These are phyloP conservation scores for Zygoascus ofunaensis DNA, from an alignment of 805 yeast genomes.

Conservation along the genomic window DNA sequence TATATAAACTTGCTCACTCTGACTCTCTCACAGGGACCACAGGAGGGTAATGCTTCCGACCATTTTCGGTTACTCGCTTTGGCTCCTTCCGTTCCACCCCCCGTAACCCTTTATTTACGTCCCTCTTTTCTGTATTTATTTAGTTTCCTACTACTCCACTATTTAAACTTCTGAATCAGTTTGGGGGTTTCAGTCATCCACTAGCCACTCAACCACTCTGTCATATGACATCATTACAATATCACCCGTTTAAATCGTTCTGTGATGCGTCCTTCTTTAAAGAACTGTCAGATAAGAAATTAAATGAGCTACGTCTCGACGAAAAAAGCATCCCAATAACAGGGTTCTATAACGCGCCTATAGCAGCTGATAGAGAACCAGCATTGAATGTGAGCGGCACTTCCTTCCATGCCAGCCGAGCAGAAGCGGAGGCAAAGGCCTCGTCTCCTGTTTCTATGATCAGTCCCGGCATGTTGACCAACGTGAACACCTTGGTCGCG, in stretches of 20 bases:
- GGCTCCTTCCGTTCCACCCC: too few relatives aligned
- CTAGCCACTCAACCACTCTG: too few relatives aligned
- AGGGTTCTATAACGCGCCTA: conserved; percentile 32
- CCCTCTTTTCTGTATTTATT: too few relatives aligned
- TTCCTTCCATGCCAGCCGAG: conserved; percentile 21
- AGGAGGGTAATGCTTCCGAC: too few relatives aligned
- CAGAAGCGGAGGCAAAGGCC: neutral
- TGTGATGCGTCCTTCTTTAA: conserved; percentile 85
- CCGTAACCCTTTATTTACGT: too few relatives aligned
- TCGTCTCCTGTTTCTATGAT: conserved; percentile 21
- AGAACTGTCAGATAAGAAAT: conserved; percentile 58
- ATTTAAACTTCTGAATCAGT: too few relatives aligned
- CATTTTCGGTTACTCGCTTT: too few relatives aligned
- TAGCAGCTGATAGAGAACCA: conserved; percentile 26
- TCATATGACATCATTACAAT: conserved; percentile 26
- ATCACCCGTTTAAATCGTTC: conserved; percentile 54
- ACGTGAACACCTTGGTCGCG: conserved; percentile 79
- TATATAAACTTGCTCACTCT: too few relatives aligned
- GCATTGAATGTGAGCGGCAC: conserved; percentile 24
- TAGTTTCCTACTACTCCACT: too few relatives aligned
- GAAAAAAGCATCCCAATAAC: conserved; percentile 35
- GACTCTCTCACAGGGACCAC: too few relatives aligned
- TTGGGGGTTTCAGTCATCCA: too few relatives aligned
- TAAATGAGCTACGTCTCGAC: conserved; percentile 63
- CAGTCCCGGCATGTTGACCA: conserved; percentile 38